Evolutionary conservation across 169 alveolate genomes (phyloP), one percentile per base, ranked within the genome.

Genomic region (Perkinsus marinus): DNA sequence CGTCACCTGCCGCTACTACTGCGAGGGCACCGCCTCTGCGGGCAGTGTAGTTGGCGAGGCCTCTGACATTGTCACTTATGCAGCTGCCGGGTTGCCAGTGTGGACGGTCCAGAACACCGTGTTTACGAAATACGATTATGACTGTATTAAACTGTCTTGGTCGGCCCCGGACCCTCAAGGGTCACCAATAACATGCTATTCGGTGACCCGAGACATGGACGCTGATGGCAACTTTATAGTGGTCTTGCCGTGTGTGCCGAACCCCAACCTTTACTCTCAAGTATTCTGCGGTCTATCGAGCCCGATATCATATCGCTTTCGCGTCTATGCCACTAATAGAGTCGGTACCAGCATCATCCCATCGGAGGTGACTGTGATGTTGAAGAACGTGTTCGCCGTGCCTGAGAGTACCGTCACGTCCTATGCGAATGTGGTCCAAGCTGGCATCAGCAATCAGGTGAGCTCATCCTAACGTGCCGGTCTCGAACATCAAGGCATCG

Each of bases 261-360:
- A 90, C 68, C 91, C 91, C 37, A 90, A 90, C 69, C 79, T 90
- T 17, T 90, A 39, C 39, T 47, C 43, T 6, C 43, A 43, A 43
- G 91, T 39, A 2, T 43, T 90, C 43, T 47, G 91, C 22, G 91
- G 91, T 17, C 91, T 90, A n/a, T n/a, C 57, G 0, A 43, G 69
- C 39, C 41, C 91, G 3, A n/a, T 34, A 38, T 39, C 57, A 36
- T 90, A 90, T 37, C 91, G 91, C 10, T 90, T 39, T 39, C 36
- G 69, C 7, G 69, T 90, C 30, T 90, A 39, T 69, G 91, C 91
- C 17, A 30, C 57, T n/a, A 90, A 90, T 47, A 37, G 91, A 7
- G 91, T 90, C 39, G 91, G 91, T 17, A 90, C 91, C 39, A 90
- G 91, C 91, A 57, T 68, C 19, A 90, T 19, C 37, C 5, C 91